Evolutionary conservation across 1,284 basidiomycete genomes (phyloP).

Genomic region (Cutaneotrichosporon sp.): DNA sequence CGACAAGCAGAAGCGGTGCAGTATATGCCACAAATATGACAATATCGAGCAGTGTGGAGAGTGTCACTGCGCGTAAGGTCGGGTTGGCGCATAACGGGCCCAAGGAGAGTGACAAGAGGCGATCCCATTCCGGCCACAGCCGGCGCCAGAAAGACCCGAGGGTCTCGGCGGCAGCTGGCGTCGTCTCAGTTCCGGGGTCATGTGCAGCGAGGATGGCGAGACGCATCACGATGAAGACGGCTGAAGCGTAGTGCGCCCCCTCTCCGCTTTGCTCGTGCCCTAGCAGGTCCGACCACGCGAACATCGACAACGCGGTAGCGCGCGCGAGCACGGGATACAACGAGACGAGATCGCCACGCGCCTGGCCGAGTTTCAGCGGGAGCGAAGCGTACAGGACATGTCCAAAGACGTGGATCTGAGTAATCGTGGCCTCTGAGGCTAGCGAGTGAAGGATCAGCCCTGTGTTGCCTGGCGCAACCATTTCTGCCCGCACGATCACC

Average conservation of each 20-base stretch:
- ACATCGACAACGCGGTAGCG: slow-evolving; percentile 26
- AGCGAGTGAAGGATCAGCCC: slow-evolving; percentile 15
- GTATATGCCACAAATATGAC: slow-evolving; percentile 29
- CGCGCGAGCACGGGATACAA: slow-evolving; percentile 36
- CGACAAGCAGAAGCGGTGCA: slow-evolving; percentile 21
- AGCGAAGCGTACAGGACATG: slow-evolving; percentile 31
- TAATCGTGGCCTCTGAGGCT: slow-evolving; percentile 17
- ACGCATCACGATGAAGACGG: slow-evolving; percentile 27
- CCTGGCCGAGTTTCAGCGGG: slow-evolving; percentile 11
- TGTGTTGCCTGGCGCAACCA: slow-evolving; percentile 18
- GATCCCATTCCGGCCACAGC: slow-evolving; percentile 41
- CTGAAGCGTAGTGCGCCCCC: slow-evolving; percentile 31
- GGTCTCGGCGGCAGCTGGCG: slow-evolving; percentile 12
- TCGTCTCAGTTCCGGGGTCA: slow-evolving; percentile 1
- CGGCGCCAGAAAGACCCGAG: slow-evolving; percentile 30
- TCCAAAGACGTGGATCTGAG: slow-evolving; percentile 28
- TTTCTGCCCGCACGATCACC: slow-evolving; percentile 29
- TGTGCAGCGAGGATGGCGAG: slow-evolving; percentile 23
- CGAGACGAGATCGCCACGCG: slow-evolving; percentile 19
- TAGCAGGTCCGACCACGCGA: slow-evolving; percentile 31
- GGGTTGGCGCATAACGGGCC: slow-evolving; percentile 29
- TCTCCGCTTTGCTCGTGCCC: slow-evolving; percentile 24
- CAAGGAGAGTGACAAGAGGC: slow-evolving; percentile 28
- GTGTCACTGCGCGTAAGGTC: slow-evolving; percentile 27
- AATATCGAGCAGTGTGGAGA: slow-evolving; percentile 34